These are phyloP conservation scores for Acorus calamus DNA, from an alignment of 106 monocot species.

Conservation along the genomic window DNA sequence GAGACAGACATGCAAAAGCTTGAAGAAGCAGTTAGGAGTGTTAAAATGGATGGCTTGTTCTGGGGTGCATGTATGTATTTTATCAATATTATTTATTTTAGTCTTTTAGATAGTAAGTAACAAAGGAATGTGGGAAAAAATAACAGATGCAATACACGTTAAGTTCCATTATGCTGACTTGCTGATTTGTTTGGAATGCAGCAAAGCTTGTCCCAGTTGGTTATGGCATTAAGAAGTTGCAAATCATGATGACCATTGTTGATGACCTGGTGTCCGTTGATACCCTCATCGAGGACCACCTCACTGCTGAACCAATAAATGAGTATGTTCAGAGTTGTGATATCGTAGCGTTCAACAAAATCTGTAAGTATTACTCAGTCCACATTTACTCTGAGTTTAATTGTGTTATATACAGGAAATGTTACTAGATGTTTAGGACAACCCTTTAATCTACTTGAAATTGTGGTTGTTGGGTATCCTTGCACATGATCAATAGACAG, in stretches of 20 bases:
- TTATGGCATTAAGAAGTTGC: slow-evolving; percentile 94
- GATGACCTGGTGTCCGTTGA: slow-evolving; percentile 93
- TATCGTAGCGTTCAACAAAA: slow-evolving; percentile 95
- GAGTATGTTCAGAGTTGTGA: slow-evolving; percentile 97
- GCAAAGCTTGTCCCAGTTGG: slow-evolving; percentile 93
- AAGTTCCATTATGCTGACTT: neutral
- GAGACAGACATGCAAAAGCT: slow-evolving; percentile 96
- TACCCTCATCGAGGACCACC: slow-evolving; percentile 59
- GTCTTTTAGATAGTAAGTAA: neutral
- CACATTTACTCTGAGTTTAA: too few species aligned
- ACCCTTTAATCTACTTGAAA: too few species aligned
- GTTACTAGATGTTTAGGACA: too few species aligned
- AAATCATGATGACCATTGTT: slow-evolving; percentile 94
- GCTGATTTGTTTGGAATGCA: slow-evolving; percentile 17
- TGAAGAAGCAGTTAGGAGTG: slow-evolving; percentile 71
- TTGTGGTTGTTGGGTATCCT: too few species aligned
- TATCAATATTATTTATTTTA: neutral
- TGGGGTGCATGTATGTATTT: slow-evolving; percentile 86
- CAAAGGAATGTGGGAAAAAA: too few species aligned
- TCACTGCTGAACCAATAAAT: slow-evolving; percentile 60
- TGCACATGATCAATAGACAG: too few species aligned
- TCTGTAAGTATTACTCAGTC: slow-evolving; percentile 33
- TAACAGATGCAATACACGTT: neutral
- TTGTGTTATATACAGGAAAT: too few species aligned
- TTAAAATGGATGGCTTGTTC: slow-evolving; percentile 77